Evolutionary conservation across 2,329 filamentous ascomycete species (phyloP).

Genomic region (Phaeoacremonium minimum): DNA sequence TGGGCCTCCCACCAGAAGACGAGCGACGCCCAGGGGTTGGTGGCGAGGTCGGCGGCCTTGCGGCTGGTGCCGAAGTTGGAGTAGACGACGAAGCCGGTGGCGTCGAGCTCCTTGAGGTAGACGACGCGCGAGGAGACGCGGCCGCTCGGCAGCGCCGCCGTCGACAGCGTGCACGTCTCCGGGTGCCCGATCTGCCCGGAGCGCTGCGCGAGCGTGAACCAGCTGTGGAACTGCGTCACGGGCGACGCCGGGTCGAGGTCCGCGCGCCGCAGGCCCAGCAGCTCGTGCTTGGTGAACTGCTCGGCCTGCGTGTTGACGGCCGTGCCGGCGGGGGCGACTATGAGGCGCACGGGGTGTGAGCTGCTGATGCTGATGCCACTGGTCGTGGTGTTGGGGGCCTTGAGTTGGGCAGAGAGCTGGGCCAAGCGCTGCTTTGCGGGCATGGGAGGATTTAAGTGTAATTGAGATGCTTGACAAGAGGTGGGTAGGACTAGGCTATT

Average conservation of each 20-base stretch:
- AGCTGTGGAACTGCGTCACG: slow-evolving; percentile 79
- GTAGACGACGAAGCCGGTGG: slow-evolving; percentile 82
- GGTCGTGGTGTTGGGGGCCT: neutral
- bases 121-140: slow-evolving; percentile 81
- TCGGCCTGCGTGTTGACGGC: slow-evolving; percentile 60
- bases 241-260: slow-evolving; percentile 63
- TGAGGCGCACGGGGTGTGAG: slow-evolving; percentile 11
- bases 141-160: slow-evolving; percentile 77
- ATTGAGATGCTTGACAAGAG: neutral
- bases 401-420: neutral
- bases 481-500: too few relatives aligned
- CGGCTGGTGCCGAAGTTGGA: slow-evolving; percentile 81
- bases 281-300: slow-evolving; percentile 61
- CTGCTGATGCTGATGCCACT: too few relatives aligned
- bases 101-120: slow-evolving; percentile 93
- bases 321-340: slow-evolving; percentile 61
- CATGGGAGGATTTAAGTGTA: neutral
- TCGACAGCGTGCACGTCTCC: slow-evolving; percentile 85
- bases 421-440: neutral
- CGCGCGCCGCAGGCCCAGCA: slow-evolving; percentile 49
- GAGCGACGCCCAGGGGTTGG: slow-evolving; percentile 74
- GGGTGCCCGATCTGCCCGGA: slow-evolving; percentile 62
- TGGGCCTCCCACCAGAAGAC: slow-evolving; percentile 87
- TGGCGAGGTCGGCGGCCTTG: slow-evolving; percentile 62
- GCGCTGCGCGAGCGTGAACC: slow-evolving; percentile 73